Evolutionary conservation across 371 early-diverging fungal species (phyloP), one percentile per base, ranked within the genome.

Genomic region (Dichotomocladium elegans): DNA sequence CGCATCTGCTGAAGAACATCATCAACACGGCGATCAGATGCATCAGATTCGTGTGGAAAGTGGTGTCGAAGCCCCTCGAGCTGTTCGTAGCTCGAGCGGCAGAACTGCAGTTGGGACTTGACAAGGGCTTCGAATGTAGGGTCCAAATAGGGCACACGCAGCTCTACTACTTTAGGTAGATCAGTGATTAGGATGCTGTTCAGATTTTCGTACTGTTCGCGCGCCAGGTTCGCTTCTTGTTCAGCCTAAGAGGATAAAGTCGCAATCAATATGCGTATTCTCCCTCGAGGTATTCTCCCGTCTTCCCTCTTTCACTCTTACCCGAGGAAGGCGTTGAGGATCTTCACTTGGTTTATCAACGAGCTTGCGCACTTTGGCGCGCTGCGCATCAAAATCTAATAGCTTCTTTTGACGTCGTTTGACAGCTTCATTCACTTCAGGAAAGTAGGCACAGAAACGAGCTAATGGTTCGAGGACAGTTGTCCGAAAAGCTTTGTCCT

Each of bases 91-190:
- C 92, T 87, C 25, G 82, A 81, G 60, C 88, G 87, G 40, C 87
- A 87, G 70, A 95, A 95, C 49, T 81, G 77, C 4, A 92, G 64
- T 61, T 98, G 95, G 4, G 88, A 72, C 70, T 93, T 93, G 53
- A 96, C 87, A 3, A 96, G 70, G 1, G 96, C 96, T 68, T 95
- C 95, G 63, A 98, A 94, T 2, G 90, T 87, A 3, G 98, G 98
- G 45, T 96, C 93, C 27, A 96, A 64, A 51, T 91, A 93, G 3
- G 91, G 85, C 0, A 95, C 89, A 19, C 96, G 80, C 21, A 91
- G 60, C 51, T 92, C 91, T 30, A 98, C 82, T 3, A 97, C 78
- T 62, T 88, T 84, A 17, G 99, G 98, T 27, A 98, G 80, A 59
- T 96, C 97, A 9, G 79, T 68, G 19, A 94, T 63, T 40, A 98